Evolutionary conservation across 164 flowering plant species (phyloP), one percentile per base, ranked within the genome.

Genomic region (Hamamelis virginiana): DNA sequence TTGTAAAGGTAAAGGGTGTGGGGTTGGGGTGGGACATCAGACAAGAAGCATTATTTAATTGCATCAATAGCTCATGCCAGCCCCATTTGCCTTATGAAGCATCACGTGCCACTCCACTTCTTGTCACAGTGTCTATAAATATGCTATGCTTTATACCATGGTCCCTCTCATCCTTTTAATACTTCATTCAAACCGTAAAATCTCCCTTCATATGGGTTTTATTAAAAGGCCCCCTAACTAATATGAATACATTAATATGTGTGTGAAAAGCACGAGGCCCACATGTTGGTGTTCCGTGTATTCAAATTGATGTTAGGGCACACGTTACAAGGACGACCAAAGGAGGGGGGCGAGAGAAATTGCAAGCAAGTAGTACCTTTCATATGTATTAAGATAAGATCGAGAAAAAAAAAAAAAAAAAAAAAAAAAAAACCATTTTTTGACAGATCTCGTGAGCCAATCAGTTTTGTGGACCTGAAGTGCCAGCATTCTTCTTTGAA

Each of bases 1-100:
- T 1, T 5, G 19, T 23, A 52, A 59, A 8, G 44, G 51, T 43
- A 4, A 51, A 8, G 28, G 22, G 28, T 68, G 68, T 61, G 48
- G 72, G 43, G 16, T 46, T 23, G 53, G 16, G 16, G 65, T 50
- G 74, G 70, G 74, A 0, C 70, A 75, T 28, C 19, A 66, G 74
- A 53, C 64, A 66, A 53, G 64, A 65, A 66, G 71, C 71, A 75
- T 74, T 74, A 74, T 75, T 61, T 47, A 65, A 65, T 50, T 38
- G 61, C 33, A 74, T 57, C 60, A 59, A 59, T 74, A 66, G 66
- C 14, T 65, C 77, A 50, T 59, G 72, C 73, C 73, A 65, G 60
- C 62, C 15, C 60, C 45, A 47, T n/a, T 48, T 63, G 57, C 22
- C 59, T 2, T 21, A 41, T 5, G 53, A 47, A 11, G 9, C 12